Evolutionary conservation across 2,329 filamentous ascomycete species (phyloP), one percentile per base, ranked within the genome.

Genomic region (Fusarium humuli): DNA sequence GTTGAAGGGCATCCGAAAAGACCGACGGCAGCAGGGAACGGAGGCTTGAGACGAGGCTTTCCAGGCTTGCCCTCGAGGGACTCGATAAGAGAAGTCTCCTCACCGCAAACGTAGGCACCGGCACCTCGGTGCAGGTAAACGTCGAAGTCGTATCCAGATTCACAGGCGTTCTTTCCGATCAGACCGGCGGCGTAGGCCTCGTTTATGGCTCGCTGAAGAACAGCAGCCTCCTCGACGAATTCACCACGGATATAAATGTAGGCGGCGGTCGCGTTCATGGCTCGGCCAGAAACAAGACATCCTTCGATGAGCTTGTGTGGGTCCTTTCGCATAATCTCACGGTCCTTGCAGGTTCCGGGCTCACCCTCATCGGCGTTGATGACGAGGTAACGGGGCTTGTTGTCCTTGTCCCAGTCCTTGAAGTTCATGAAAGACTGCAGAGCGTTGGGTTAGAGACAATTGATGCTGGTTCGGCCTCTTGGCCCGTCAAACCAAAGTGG

Each of bases 241-340:
- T 99, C 96, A 79, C 96, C 96, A 80, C 96, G 94, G 77, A 99
- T 99, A 83, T 99, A 99, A 81, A 99, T 99, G 85, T 99, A 99
- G 74, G 96, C 96, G 64, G 96, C 96, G 49, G 93, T 96, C 79
- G 94, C 96, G 85, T 99, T 99, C 96, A 99, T 99, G 79, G 96
- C 94, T 79, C 96, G 92, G 55, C 96, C 96, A 73, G 96, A 94
- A 50, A 99, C 92, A 71, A 99, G 87, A 83, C 96, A 99, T 80
- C 96, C 96, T 85, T 99, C 96, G 79, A 99, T 87, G 72, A 99
- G 92, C 88, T 99, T 99, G 87, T 99, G 96, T 69, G 96, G 96
- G 81, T 99, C 96, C 85, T 99, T 99, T 83, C 96, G 94, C 96
- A 99, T 99, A 75, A 99, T 99, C 83, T 99, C 96, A 79, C 96